phyloP scores from a whole-genome alignment of 2,329 filamentous ascomycete genomes.

The Rhynchosporium graminicola region DNA sequence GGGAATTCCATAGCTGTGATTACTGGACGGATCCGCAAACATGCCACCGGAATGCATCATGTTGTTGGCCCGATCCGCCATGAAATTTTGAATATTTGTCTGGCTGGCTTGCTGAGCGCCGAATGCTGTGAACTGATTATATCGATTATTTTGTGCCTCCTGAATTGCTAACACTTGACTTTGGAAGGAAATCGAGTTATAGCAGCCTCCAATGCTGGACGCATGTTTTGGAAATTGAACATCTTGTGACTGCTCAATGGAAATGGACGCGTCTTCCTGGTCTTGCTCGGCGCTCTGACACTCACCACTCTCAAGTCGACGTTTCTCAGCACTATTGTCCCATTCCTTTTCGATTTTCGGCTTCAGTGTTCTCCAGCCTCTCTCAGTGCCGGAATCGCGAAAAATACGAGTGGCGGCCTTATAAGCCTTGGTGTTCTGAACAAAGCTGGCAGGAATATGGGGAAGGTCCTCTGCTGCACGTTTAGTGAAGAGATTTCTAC shows the following conservation, averaged over 20 bases:
- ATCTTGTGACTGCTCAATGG: constrained; percentile 3
- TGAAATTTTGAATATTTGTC: background rate
- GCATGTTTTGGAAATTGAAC: background rate
- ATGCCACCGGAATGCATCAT: constrained; percentile 10
- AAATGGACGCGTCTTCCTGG: background rate
- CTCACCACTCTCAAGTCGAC: constrained; percentile 2
- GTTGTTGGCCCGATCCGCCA: constrained; percentile 7
- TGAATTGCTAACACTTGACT: too few relatives aligned
- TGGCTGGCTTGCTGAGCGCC: background rate
- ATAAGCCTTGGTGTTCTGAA: constrained; percentile 32
- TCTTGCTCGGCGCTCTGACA: background rate
- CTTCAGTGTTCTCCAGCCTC: constrained; percentile 38
- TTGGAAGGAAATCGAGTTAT: too few relatives aligned
- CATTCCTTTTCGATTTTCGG: constrained; percentile 39
- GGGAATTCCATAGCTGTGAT: background rate
- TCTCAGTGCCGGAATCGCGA: constrained; percentile 37
- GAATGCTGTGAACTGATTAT: constrained; percentile 1
- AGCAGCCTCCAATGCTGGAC: background rate
- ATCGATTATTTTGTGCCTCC: background rate
- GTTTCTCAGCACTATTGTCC: constrained; percentile 16
- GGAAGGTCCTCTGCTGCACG: constrained; percentile 36
- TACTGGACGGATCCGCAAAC: background rate
- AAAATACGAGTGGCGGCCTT: constrained; percentile 39
- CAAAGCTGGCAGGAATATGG: constrained; percentile 33
- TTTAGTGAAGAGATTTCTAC: constrained; percentile 34